phyloP scores from a whole-genome alignment of 306 rosid genomes.

The Cucumis melo region DNA sequence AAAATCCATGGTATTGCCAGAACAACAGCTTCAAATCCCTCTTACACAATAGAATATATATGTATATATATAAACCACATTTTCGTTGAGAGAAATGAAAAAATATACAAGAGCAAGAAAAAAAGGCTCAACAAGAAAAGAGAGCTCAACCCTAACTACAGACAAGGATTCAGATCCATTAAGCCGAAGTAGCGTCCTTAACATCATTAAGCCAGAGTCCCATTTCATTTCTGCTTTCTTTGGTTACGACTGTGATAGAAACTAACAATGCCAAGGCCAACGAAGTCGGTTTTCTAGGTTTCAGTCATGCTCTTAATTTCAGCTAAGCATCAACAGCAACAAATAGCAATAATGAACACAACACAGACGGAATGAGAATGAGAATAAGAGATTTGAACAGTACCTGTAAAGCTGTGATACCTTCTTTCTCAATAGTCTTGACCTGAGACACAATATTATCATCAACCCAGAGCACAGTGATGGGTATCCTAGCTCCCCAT shows the following conservation, averaged over 20 bases:
- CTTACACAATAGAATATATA: background rate
- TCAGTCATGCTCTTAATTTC: background rate
- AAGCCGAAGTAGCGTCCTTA: background rate
- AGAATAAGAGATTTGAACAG: background rate
- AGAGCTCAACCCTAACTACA: no score
- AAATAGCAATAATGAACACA: background rate
- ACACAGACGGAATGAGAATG: background rate
- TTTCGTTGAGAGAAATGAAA: no score
- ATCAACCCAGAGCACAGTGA: conserved; percentile 78
- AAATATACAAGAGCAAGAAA: no score
- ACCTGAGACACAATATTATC: conserved; percentile 93
- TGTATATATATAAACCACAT: no score
- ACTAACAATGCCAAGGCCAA: background rate
- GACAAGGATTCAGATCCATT: no score
- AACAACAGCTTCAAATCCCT: background rate
- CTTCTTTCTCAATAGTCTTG: conserved; percentile 75
- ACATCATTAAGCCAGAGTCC: background rate
- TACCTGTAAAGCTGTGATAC: conserved; percentile 69
- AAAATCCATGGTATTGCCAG: background rate
- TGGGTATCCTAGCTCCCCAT: conserved; percentile 92
- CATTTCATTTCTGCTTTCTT: background rate
- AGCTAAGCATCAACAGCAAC: background rate
- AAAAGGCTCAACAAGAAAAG: no score
- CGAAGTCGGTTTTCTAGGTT: background rate
- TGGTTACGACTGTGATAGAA: background rate